Conservation (phyloP, 257 asterid species). For the Nemophila menziesii region DNA sequence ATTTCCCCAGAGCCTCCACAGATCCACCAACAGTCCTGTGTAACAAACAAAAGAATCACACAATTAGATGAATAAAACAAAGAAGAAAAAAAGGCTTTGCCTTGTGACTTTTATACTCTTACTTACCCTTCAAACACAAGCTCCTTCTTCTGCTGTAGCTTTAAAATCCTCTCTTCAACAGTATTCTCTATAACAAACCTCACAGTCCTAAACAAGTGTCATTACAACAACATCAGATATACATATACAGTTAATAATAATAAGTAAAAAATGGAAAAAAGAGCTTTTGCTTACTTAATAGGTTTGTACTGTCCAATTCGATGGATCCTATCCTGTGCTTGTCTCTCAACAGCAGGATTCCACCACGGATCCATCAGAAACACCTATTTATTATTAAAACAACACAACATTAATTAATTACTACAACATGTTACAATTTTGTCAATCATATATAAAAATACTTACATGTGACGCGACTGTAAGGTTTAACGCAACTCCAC, state of each 20-base stretch:
- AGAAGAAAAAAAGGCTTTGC: not conserved
- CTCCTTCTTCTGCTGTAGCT: conserved; percentile 93
- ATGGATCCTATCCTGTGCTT: conserved; percentile 95
- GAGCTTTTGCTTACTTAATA: conserved; percentile 59
- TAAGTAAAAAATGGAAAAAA: too few species aligned
- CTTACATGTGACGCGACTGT: conserved; percentile 92
- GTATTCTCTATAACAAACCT: conserved; percentile 80
- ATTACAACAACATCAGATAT: too few species aligned
- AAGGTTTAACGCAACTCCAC: conserved; percentile 96
- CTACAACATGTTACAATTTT: too few species aligned
- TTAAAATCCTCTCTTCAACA: conserved; percentile 82
- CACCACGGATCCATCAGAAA: conserved; percentile 99
- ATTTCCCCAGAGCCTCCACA: conserved; percentile 66
- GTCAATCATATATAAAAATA: conserved; percentile 4
- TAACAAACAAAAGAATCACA: conserved; percentile 3
- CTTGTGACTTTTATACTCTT: not conserved
- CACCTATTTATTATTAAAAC: conserved; percentile 32
- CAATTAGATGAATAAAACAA: not conserved
- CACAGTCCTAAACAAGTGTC: conserved; percentile 48
- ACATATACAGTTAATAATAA: too few species aligned
- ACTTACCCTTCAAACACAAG: conserved; percentile 91
- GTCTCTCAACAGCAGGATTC: conserved; percentile 97
- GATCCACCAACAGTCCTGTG: conserved; percentile 87
- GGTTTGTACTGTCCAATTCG: conserved; percentile 93
- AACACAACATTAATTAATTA: not conserved